Conservation (phyloP, 768 basidiomycete species). For the Crassisporium funariophilum region DNA sequence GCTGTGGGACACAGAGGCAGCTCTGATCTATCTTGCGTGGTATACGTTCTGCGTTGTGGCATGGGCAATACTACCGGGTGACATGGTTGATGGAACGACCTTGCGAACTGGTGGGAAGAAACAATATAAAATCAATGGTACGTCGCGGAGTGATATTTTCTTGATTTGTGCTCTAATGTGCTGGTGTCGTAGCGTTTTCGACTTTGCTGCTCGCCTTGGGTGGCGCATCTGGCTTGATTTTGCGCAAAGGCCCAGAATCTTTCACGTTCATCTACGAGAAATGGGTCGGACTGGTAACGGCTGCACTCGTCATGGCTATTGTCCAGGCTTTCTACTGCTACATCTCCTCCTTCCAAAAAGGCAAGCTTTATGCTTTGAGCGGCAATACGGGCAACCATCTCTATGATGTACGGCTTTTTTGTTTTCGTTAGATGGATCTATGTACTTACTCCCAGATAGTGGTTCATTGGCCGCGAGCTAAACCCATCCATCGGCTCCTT, state of each 20-base stretch:
- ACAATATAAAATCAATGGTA: slow-evolving; percentile 95
- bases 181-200: slow-evolving; percentile 68
- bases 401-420: slow-evolving; percentile 76
- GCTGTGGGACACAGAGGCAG: slow-evolving; percentile 84
- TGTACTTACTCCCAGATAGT: slow-evolving; percentile 44
- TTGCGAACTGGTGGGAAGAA: slow-evolving; percentile 78
- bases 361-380: slow-evolving; percentile 83
- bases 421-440: background rate
- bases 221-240: slow-evolving; percentile 65
- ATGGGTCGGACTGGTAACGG: slow-evolving; percentile 88
- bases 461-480: slow-evolving; percentile 91
- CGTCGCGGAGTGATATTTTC: slow-evolving; percentile 18
- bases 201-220: slow-evolving; percentile 86
- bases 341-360: slow-evolving; percentile 63
- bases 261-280: slow-evolving; percentile 93
- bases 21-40: slow-evolving; percentile 81
- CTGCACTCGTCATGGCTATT: slow-evolving; percentile 76
- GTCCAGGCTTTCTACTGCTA: slow-evolving; percentile 77
- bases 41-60: slow-evolving; percentile 84
- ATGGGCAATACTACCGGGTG: slow-evolving; percentile 80
- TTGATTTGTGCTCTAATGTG: slow-evolving; percentile 4
- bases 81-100: slow-evolving; percentile 67
- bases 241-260: slow-evolving; percentile 71
- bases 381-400: slow-evolving; percentile 87
- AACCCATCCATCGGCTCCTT: slow-evolving; percentile 84